Conservation (phyloP, 2,329 filamentous ascomycete species). For the Cladosporium sphaerospermum region DNA sequence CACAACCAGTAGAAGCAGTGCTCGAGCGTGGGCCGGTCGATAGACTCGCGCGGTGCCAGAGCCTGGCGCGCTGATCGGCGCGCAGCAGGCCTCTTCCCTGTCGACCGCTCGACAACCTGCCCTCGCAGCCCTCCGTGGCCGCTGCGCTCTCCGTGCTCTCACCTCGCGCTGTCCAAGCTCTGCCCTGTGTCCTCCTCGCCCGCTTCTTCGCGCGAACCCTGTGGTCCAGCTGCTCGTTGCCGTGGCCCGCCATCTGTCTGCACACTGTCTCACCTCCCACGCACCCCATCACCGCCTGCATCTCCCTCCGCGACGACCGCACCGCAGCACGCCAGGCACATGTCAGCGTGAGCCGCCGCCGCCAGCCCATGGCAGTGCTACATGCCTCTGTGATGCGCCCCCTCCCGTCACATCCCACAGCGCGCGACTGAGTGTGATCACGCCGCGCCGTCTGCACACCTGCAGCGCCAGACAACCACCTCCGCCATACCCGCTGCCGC, state of each 20-base stretch:
- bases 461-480: slow-evolving; percentile 7
- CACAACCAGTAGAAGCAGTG: too few relatives aligned
- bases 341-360: background rate
- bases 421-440: background rate
- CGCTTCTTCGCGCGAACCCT: slow-evolving; percentile 3
- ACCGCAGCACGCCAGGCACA: background rate
- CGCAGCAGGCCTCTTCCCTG: too few relatives aligned
- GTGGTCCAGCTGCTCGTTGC: background rate
- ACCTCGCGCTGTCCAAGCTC: too few relatives aligned
- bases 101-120: too few relatives aligned
- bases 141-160: too few relatives aligned
- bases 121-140: too few relatives aligned
- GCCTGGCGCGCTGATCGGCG: too few relatives aligned
- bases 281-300: background rate
- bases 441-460: slow-evolving; percentile 13
- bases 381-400: slow-evolving; percentile 5
- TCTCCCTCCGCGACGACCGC: too few relatives aligned
- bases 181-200: background rate
- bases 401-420: background rate
- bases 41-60: too few relatives aligned
- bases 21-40: too few relatives aligned
- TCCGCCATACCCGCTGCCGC: slow-evolving; percentile 12
- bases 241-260: background rate
- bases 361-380: background rate
- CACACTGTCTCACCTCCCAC: background rate